Evolutionary conservation across 1,284 basidiomycete genomes (phyloP).

Genomic region (Cryptococcus jaspeensis): DNA sequence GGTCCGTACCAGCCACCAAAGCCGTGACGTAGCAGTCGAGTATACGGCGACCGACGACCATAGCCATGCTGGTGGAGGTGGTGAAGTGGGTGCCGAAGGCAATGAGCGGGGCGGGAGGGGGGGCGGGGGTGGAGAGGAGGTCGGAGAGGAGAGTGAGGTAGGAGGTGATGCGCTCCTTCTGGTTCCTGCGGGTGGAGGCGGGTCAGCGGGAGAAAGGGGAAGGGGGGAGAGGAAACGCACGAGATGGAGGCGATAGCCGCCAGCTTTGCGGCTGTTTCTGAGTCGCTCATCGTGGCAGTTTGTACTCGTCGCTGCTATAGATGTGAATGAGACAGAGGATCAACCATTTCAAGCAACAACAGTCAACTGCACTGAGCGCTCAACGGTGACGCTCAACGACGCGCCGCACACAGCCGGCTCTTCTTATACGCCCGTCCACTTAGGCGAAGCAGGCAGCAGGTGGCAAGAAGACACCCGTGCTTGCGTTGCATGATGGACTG

Average conservation of each 20-base stretch:
- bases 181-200: slow-evolving; percentile 43
- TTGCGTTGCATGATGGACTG: too few species aligned
- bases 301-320: too few species aligned
- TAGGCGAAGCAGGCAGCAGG: too few species aligned
- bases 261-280: neutral
- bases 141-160: slow-evolving; percentile 55
- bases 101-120: slow-evolving; percentile 57
- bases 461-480: too few species aligned
- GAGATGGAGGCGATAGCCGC: slow-evolving; percentile 14
- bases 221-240: slow-evolving; percentile 7
- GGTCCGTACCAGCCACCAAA: slow-evolving; percentile 31
- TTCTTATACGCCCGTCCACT: too few species aligned
- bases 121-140: slow-evolving; percentile 50
- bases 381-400: too few species aligned
- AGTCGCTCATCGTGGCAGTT: neutral
- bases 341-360: too few species aligned
- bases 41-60: slow-evolving; percentile 45
- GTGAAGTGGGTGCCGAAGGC: slow-evolving; percentile 42
- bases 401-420: too few species aligned
- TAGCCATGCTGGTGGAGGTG: slow-evolving; percentile 37
- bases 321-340: too few species aligned
- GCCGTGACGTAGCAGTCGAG: slow-evolving; percentile 39
- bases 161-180: slow-evolving; percentile 79
- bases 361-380: too few species aligned
- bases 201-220: neutral